These are phyloP conservation scores for Kluyveromyces sp. DNA, from an alignment of 1,139 yeast species.

Conservation along the genomic window DNA sequence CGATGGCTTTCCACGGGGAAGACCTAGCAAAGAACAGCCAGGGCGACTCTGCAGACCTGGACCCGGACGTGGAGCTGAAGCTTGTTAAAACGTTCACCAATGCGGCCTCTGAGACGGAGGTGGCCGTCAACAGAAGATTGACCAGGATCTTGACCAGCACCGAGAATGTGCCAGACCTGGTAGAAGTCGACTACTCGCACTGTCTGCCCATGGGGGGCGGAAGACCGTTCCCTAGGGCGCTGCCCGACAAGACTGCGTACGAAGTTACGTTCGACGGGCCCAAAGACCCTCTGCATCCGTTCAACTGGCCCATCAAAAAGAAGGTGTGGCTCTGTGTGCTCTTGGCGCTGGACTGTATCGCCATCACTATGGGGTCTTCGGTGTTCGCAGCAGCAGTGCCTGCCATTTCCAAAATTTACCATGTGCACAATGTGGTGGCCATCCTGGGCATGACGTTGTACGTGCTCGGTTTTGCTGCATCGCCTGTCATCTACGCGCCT, in stretches of 20 bases:
- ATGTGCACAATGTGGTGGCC: slow-evolving; percentile 49
- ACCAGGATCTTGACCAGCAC: slow-evolving; percentile 36
- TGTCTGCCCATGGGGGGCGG: slow-evolving; percentile 52
- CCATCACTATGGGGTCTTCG: slow-evolving; percentile 56
- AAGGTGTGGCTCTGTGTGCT: slow-evolving; percentile 38
- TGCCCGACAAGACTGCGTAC: slow-evolving; percentile 46
- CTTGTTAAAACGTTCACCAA: slow-evolving; percentile 11
- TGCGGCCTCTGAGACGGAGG: slow-evolving; percentile 24
- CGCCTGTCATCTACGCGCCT: slow-evolving; percentile 80
- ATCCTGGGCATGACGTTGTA: slow-evolving; percentile 63
- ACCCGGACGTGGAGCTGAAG: slow-evolving; percentile 7
- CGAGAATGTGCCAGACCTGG: slow-evolving; percentile 21
- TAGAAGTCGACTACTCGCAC: slow-evolving; percentile 31
- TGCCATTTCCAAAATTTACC: slow-evolving; percentile 39
- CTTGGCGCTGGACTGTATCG: slow-evolving; percentile 40
- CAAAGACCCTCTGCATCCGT: slow-evolving; percentile 55
- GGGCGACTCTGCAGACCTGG: neutral
- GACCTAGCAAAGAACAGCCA: slow-evolving; percentile 1
- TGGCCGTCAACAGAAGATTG: slow-evolving; percentile 23
- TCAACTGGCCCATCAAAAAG: slow-evolving; percentile 45
- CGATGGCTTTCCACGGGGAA: slow-evolving; percentile 1
- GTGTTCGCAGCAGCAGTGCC: slow-evolving; percentile 49
- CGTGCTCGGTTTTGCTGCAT: slow-evolving; percentile 76
- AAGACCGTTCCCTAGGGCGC: slow-evolving; percentile 45
- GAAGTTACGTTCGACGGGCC: slow-evolving; percentile 56